Conservation (phyloP, 805 yeast genomes). For the Tetrapisispora nanseiensis region DNA sequence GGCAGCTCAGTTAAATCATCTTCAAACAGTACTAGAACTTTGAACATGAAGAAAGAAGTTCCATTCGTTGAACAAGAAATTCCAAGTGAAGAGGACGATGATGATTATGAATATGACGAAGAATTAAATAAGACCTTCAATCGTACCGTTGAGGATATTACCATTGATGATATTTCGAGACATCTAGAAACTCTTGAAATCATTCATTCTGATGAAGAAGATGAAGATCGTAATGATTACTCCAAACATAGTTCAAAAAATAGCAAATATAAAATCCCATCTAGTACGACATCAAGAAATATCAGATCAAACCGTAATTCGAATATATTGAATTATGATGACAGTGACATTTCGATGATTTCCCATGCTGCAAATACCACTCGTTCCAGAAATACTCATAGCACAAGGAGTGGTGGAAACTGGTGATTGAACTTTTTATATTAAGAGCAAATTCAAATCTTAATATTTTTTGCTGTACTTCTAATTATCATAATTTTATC, state of each 20-base stretch:
- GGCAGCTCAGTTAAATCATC: background rate
- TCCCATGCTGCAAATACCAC: conserved; percentile 24
- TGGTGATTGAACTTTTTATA: conserved; percentile 10
- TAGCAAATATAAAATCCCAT: conserved; percentile 20
- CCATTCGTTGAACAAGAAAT: conserved; percentile 25
- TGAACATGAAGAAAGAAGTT: conserved; percentile 10
- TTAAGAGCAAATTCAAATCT: background rate
- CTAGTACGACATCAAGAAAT: conserved; percentile 22
- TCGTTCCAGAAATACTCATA: conserved; percentile 11
- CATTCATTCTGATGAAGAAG: conserved; percentile 12
- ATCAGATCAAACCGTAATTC: conserved; percentile 17
- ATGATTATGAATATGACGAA: conserved; percentile 30
- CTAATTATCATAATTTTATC: background rate
- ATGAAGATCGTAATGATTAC: conserved; percentile 3
- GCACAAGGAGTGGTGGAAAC: conserved; percentile 28
- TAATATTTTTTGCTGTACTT: background rate
- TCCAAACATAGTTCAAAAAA: conserved; percentile 1
- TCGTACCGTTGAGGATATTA: conserved; percentile 31
- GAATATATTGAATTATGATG: conserved; percentile 20
- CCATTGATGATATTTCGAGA: conserved; percentile 31
- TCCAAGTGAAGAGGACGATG: conserved; percentile 29
- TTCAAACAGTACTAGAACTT: conserved; percentile 6
- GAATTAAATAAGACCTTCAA: conserved; percentile 30
- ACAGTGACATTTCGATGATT: conserved; percentile 30
- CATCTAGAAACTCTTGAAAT: conserved; percentile 30